Base-by-base conservation (phyloP, 2,329 filamentous ascomycete species). In the Aspergillus latus region DNA sequence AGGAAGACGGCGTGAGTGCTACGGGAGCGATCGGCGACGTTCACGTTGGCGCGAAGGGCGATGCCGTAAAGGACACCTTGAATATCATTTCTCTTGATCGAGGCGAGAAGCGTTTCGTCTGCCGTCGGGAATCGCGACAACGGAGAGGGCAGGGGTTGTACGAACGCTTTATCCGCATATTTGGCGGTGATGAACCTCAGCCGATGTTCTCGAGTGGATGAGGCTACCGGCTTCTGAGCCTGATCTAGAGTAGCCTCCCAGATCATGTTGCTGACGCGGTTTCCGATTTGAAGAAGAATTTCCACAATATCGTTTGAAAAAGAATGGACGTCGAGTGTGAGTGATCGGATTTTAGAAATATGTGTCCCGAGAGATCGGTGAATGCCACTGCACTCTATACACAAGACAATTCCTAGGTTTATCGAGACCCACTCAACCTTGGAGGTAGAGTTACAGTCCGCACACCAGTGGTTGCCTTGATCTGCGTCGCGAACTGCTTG, bases 351-450 rank as follows among this genome's bases (percentile, higher is more conserved):
- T 77, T 99, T 99, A 74, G 92, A 96, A 69, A 99, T 97, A 73
- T 99, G 94, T 1, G 94, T 99, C 10, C 94, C 94, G 3, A 99
- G 82, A 1, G 93, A 97, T 42, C 94, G 87, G 74, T 99, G 94
- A 59, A 99, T 97, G 61, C 94, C 94, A 70, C 92, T 96, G 76
- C 94, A 99, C 74, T 99, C 93, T 70, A 97, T 97, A 76, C 94
- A 99, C 16, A 99, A 83, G 52, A 99, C 88, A 58, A 99, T 96
- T 45, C 90, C 94, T 4, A 99, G 82, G 67, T 99, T 99, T 75
- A 99, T 96, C 0, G 94, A 97, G 29, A 97, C 94, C 94, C 94
- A 99, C 74, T 99, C 94, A 21, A 96, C 92, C 77, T 97, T 97
- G 68, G 87, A 84, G 34, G 89, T 88, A 6, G 92, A 95, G 9